Evolutionary conservation across 2,329 filamentous ascomycete species (phyloP).

Genomic region (Aspergillus eucalypticola): DNA sequence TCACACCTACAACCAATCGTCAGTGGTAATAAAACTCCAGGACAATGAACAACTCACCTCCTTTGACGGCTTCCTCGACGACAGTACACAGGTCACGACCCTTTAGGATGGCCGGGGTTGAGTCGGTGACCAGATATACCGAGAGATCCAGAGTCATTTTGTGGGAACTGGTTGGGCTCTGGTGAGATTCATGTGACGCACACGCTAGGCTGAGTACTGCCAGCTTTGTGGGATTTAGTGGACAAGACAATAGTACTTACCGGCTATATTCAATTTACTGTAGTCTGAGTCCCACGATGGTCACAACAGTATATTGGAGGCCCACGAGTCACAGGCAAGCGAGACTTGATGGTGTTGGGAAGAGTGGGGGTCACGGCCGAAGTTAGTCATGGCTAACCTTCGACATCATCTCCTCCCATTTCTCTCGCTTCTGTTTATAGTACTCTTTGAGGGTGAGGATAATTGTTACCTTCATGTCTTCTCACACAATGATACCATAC

Average conservation of each 20-base stretch:
- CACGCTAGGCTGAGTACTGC: neutral
- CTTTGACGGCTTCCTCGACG: conserved; percentile 72
- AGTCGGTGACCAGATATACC: conserved; percentile 90
- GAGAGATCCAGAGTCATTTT: conserved; percentile 67
- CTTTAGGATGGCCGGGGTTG: conserved; percentile 79
- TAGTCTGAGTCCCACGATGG: neutral
- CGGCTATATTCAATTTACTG: neutral
- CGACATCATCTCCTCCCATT: neutral
- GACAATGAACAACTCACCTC: conserved; percentile 53
- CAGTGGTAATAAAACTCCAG: conserved; percentile 3
- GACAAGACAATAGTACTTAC: neutral
- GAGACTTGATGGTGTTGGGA: neutral
- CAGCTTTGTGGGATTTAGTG: neutral
- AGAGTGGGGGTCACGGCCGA: neutral
- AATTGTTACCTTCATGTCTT: neutral
- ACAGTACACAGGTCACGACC: conserved; percentile 68
- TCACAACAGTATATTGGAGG: neutral
- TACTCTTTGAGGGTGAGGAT: neutral
- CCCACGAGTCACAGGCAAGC: neutral
- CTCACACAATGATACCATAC: too few relatives aligned
- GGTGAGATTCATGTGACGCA: neutral
- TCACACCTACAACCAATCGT: conserved; percentile 57
- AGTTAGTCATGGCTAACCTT: neutral
- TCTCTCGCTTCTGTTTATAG: neutral
- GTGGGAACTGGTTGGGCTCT: neutral